Base-by-base conservation (phyloP, 139 green algal genomes). In the Chlorella vulgaris region DNA sequence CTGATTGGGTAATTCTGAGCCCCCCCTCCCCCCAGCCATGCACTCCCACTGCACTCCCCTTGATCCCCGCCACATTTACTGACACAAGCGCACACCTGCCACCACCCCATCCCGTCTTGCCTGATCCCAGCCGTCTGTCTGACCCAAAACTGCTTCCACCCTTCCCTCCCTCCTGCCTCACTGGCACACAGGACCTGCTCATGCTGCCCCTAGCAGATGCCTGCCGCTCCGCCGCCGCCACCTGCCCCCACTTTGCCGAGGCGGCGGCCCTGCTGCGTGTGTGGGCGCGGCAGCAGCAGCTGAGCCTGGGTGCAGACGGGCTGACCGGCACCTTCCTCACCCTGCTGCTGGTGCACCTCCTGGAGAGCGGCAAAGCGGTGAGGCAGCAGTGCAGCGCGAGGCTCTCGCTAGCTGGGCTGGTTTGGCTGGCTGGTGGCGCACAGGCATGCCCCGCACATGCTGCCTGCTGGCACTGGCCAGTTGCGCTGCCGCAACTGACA, bases 221-320 rank as follows among this genome's bases (percentile, higher is more conserved):
- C 6, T 69, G 92, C 78, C 80, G 87, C 39, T 66, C 51, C 8
- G 84, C 83, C 5, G 39, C 89, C 7, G 50, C 74, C 1, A 36
- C 63, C 13, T 50, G 75, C 4, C 81, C 86, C 1, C 43, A 61
- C 24, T 80, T 95, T 26, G 0, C 24, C 0, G 91, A 95, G 40
- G 91, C 83, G 0, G 38, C 92, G 7, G 76, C 91, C 63, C 85
- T 96, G 83, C 84, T 96, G 36, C 81, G 87, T 65, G 86, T 93
- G 18, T 96, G 93, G 93, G 91, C 91, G 7, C 63, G 75, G 36
- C 82, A 84, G 69, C 90, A 93, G 28, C 73, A 71, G 35, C 83
- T 92, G 55, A 40, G 60, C 43, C 35, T 18, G 29, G 80, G 86
- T 43, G 66, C 85, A 1, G 91, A 94, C 79, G 87, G 84, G 21